phyloP scores from a whole-genome alignment of 140 eudicot genomes.

The Artemisia princeps region DNA sequence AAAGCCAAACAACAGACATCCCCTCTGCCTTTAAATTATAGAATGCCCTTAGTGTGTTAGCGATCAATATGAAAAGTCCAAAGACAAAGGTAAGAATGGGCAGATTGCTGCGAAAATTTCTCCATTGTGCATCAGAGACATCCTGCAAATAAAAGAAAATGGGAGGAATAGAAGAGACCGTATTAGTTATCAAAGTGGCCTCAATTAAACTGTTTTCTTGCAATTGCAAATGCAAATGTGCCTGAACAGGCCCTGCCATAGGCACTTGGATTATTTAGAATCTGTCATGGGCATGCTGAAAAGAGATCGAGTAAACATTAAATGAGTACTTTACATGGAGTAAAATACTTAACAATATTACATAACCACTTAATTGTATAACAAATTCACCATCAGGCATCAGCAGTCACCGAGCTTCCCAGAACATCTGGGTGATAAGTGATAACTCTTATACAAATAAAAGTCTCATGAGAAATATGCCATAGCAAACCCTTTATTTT shows the following conservation, averaged over 20 bases:
- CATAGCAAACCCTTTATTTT: neutral
- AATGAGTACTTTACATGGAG: no score
- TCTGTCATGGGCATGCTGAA: no score
- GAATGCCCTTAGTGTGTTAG: slow-evolving; percentile 37
- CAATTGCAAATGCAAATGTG: no score
- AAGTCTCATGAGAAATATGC: neutral
- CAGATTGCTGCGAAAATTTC: slow-evolving; percentile 79
- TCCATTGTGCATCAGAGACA: slow-evolving; percentile 90
- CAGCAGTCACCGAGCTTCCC: slow-evolving; percentile 8
- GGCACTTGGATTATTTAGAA: no score
- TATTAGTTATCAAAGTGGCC: no score
- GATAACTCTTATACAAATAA: neutral
- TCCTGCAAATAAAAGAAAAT: slow-evolving; percentile 39
- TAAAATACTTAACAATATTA: neutral
- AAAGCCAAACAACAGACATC: slow-evolving; percentile 80
- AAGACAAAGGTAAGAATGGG: slow-evolving; percentile 64
- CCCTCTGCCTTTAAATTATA: slow-evolving; percentile 57
- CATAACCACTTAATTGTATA: neutral
- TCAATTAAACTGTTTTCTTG: no score
- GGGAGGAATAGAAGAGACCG: no score
- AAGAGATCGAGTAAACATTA: no score
- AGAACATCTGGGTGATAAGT: neutral
- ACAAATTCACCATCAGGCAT: neutral
- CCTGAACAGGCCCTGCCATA: neutral
- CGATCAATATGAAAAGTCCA: slow-evolving; percentile 59